phyloP scores from a whole-genome alignment of 257 asterid species.

The Gynochthodes officinalis region DNA sequence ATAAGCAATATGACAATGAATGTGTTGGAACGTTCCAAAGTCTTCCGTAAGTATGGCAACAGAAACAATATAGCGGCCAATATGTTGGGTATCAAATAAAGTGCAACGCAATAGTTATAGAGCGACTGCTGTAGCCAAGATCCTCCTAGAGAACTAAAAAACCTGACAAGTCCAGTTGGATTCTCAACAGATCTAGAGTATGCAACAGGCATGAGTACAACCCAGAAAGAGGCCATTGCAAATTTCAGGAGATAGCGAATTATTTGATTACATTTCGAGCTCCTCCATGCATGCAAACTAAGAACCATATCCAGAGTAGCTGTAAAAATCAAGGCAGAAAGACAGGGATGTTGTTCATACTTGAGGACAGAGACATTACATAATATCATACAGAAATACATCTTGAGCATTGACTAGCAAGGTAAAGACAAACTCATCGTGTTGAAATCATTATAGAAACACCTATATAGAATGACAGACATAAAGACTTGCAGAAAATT shows the following conservation, averaged over 20 bases:
- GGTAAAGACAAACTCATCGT: not conserved
- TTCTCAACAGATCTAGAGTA: conserved; percentile 71
- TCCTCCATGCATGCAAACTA: conserved; percentile 82
- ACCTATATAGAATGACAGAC: not conserved
- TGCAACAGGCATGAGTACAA: conserved; percentile 77
- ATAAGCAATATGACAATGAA: conserved; percentile 55
- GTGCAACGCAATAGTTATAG: conserved; percentile 72
- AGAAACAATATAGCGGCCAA: conserved; percentile 72
- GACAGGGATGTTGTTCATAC: not conserved
- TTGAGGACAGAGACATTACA: not conserved
- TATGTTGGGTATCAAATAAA: conserved; percentile 85
- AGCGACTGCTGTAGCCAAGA: conserved; percentile 60
- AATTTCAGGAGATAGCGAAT: conserved; percentile 87
- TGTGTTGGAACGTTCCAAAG: conserved; percentile 84
- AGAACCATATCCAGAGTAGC: conserved; percentile 85
- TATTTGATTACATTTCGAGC: conserved; percentile 70
- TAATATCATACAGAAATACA: not conserved
- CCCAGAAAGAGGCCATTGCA: conserved; percentile 82
- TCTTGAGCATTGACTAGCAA: not conserved
- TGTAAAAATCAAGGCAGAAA: conserved; percentile 41
- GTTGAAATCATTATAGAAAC: not conserved
- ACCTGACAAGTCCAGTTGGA: conserved; percentile 75
- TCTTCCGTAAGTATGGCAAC: conserved; percentile 70
- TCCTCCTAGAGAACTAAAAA: conserved; percentile 69
- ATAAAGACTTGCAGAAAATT: not conserved